Percentiles rank a stretch among this genome's conserved stretches.
Evolutionary conservation across 192 early-diverging fungal species (phyloP).

Genomic region (Coemansia sp.): DNA sequence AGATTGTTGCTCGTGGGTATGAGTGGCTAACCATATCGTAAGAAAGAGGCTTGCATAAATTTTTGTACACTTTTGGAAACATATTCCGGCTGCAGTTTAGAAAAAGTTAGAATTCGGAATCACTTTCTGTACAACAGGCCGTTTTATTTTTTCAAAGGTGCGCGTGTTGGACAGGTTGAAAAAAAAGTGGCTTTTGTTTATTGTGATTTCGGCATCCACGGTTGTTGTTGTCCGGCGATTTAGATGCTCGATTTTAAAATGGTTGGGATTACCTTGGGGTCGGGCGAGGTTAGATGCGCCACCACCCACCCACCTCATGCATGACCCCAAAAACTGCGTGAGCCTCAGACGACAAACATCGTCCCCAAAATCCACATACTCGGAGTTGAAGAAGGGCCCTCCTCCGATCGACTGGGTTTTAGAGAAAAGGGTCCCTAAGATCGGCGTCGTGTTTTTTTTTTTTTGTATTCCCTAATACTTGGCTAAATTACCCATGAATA

Average conservation of each 20-base stretch:
- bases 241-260: neutral
- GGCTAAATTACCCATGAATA: neutral
- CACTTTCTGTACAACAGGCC: neutral
- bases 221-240: neutral
- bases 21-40: neutral
- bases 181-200: slow-evolving; percentile 1
- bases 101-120: slow-evolving; percentile 1
- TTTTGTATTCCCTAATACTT: neutral
- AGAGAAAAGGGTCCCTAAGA: neutral
- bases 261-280: neutral
- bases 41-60: neutral
- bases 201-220: neutral
- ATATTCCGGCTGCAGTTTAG: neutral
- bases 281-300: neutral
- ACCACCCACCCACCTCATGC: neutral
- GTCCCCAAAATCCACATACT: neutral
- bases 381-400: neutral
- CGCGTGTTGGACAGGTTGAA: neutral
- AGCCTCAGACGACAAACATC: neutral
- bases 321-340: neutral
- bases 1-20: neutral
- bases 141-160: neutral
- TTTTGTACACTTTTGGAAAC: neutral
- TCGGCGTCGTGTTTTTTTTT: neutral
- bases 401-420: neutral